Evolutionary conservation across 2,329 filamentous ascomycete species (phyloP).

Genomic region (Dactylellina sp.): DNA sequence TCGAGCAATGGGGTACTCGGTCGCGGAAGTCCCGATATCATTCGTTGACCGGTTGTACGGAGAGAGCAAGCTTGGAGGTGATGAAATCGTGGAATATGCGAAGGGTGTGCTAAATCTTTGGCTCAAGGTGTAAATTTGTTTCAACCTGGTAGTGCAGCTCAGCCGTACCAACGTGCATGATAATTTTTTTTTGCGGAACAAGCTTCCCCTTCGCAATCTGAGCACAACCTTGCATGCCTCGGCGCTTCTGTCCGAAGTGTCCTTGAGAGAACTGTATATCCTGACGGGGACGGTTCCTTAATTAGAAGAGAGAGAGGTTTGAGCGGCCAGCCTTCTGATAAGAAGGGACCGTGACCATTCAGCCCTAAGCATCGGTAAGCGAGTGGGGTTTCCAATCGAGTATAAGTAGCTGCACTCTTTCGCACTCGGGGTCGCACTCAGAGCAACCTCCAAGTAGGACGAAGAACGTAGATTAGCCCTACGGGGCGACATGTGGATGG

Average conservation of each 20-base stretch:
- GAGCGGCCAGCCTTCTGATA: too few relatives aligned
- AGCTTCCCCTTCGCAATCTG: not conserved
- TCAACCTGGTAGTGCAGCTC: not conserved
- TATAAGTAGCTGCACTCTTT: not conserved
- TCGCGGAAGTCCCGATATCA: conserved; percentile 93
- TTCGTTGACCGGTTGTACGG: conserved; percentile 97
- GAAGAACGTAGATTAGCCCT: not conserved
- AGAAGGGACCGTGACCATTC: not conserved
- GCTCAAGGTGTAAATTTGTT: conserved; percentile 74
- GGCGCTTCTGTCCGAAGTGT: not conserved
- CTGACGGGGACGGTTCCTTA: too few relatives aligned
- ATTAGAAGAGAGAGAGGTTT: too few relatives aligned
- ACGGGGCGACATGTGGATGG: not conserved
- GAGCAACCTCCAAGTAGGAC: not conserved
- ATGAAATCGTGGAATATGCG: conserved; percentile 96
- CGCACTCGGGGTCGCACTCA: conserved; percentile 24
- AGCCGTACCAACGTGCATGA: conserved; percentile 12
- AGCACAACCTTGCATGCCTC: not conserved
- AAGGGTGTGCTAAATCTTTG: conserved; percentile 84
- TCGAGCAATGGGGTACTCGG: conserved; percentile 93
- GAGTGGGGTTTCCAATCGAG: not conserved
- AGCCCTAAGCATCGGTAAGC: not conserved
- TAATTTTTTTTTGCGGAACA: not conserved
- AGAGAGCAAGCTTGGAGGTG: conserved; percentile 91
- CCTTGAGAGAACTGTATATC: too few relatives aligned